phyloP scores from a whole-genome alignment of 805 yeast species.

The Teunomyces lycoperdinae region DNA sequence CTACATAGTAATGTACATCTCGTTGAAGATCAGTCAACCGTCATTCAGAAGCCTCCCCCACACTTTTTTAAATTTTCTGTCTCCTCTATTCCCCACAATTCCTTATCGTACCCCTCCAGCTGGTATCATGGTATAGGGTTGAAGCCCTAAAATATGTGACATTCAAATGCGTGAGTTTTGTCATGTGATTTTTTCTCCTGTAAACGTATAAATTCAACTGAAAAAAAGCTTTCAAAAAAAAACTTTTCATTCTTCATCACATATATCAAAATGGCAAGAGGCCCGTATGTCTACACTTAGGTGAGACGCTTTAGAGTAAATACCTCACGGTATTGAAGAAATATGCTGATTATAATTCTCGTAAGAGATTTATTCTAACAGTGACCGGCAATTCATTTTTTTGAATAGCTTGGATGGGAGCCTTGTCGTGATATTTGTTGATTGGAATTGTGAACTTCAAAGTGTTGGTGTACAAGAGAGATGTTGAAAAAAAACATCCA shows the following conservation, averaged over 20 bases:
- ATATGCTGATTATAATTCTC: constrained; percentile 13
- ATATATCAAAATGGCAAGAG: constrained; percentile 48
- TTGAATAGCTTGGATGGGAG: constrained; percentile 41
- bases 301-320: constrained; percentile 19
- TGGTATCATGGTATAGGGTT: not conserved
- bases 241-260: constrained; percentile 1
- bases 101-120: constrained; percentile 1
- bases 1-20: constrained; percentile 1
- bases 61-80: not conserved
- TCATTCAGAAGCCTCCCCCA: not conserved
- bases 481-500: no score
- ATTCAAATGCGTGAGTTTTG: not conserved
- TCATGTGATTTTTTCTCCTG: not conserved
- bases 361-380: constrained; percentile 10
- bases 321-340: constrained; percentile 10
- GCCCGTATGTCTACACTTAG: constrained; percentile 44
- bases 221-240: not conserved
- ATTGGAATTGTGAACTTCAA: constrained; percentile 9
- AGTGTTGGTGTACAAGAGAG: constrained; percentile 5
- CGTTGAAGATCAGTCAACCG: not conserved
- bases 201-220: not conserved
- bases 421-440: constrained; percentile 44
- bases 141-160: not conserved
- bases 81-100: constrained; percentile 1
- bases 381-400: constrained; percentile 19